Percentiles rank a stretch among this genome's conserved stretches.
phyloP scores from a whole-genome alignment of 2,329 filamentous ascomycete species.

The Alternaria sp. region DNA sequence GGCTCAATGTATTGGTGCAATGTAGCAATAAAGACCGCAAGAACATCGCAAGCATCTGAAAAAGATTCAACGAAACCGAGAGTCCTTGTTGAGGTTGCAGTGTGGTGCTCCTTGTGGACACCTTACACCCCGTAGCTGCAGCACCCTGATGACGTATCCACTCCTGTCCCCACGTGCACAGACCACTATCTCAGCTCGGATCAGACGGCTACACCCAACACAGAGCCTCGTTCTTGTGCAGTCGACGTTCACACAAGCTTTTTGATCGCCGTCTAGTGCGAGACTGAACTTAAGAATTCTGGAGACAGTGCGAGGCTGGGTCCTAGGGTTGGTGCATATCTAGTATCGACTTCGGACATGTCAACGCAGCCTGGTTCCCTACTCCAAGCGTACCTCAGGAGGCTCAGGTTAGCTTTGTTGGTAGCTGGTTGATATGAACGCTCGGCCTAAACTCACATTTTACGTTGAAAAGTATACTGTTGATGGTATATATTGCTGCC shows the following conservation, averaged over 20 bases:
- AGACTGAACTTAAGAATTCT: not conserved
- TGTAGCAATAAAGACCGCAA: not conserved
- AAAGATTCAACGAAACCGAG: not conserved
- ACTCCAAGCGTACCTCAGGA: not conserved
- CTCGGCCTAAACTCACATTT: not conserved
- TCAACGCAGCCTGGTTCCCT: not conserved
- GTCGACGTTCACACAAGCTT: conserved; percentile 6
- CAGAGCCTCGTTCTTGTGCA: not conserved
- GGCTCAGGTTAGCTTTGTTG: not conserved
- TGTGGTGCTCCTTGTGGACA: not conserved
- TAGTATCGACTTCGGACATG: not conserved
- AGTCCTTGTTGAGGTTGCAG: not conserved
- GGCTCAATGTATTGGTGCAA: not conserved
- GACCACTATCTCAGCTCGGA: conserved; percentile 1
- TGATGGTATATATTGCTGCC: not conserved
- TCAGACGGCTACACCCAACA: not conserved
- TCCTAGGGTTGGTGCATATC: not conserved
- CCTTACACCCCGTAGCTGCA: not conserved
- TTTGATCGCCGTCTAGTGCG: not conserved
- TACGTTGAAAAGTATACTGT: not conserved
- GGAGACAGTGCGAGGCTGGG: not conserved
- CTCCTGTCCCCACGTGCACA: not conserved
- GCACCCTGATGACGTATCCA: not conserved
- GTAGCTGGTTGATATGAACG: not conserved
- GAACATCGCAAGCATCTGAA: not conserved